Conservation (phyloP, 1,284 basidiomycete genomes). For the Neonothopanus nambi region DNA sequence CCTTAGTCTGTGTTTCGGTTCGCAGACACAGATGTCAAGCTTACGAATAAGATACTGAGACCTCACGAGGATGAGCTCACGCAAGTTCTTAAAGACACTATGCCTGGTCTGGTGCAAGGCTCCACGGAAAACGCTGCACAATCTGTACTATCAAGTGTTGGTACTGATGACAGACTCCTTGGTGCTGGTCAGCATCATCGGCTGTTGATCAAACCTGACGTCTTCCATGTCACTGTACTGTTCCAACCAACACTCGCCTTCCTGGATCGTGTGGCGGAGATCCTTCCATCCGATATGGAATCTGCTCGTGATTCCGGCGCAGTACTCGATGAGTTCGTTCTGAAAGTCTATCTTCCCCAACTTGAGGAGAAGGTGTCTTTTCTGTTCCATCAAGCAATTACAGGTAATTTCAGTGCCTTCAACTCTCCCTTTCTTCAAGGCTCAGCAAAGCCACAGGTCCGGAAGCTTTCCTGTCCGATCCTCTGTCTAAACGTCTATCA, state of each 20-base stretch:
- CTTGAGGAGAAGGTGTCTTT: conserved; percentile 92
- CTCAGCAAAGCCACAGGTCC: conserved; percentile 47
- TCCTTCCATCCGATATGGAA: conserved; percentile 76
- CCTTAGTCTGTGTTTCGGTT: conserved; percentile 86
- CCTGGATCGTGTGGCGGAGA: conserved; percentile 69
- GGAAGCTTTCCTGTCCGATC: conserved; percentile 84
- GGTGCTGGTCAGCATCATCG: conserved; percentile 81
- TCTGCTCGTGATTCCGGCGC: conserved; percentile 71
- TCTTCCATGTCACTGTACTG: conserved; percentile 92
- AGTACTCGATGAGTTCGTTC: conserved; percentile 92
- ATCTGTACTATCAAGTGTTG: conserved; percentile 56
- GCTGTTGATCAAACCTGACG: conserved; percentile 85
- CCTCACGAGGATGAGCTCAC: conserved; percentile 86
- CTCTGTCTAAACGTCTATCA: conserved; percentile 61
- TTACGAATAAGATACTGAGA: conserved; percentile 67
- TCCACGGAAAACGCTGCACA: conserved; percentile 63
- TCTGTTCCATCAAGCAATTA: conserved; percentile 85
- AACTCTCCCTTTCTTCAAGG: conserved; percentile 1
- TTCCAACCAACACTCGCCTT: conserved; percentile 94
- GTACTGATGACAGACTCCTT: conserved; percentile 71
- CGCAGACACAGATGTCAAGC: conserved; percentile 81
- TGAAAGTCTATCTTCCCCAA: conserved; percentile 91
- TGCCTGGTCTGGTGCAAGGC: conserved; percentile 89
- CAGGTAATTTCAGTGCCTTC: conserved; percentile 54
- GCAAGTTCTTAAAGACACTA: conserved; percentile 83